Conservation (phyloP, 495 filamentous ascomycete genomes). For the Hamigera avellanea region DNA sequence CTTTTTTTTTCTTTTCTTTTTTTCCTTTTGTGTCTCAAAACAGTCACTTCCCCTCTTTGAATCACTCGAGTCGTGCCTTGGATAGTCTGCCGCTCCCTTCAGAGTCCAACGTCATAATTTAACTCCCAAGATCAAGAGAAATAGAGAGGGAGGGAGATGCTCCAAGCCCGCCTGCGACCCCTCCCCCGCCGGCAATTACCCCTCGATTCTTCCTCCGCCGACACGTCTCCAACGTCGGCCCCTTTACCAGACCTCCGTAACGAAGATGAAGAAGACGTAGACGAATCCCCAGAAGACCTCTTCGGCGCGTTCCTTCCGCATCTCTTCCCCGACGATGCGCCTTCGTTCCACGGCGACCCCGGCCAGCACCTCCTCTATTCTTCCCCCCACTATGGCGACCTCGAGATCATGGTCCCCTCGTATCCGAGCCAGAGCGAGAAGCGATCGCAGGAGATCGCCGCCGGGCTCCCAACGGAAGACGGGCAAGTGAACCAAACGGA, state of each 20-base stretch:
- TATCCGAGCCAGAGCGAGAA: conserved; percentile 20
- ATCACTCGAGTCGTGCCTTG: too few species aligned
- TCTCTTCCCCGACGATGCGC: conserved; percentile 67
- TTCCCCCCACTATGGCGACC: conserved; percentile 44
- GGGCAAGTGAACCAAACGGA: conserved; percentile 26
- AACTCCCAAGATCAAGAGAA: not conserved
- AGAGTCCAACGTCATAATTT: not conserved
- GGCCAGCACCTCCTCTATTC: conserved; percentile 55
- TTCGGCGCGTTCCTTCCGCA: conserved; percentile 50
- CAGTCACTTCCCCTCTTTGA: too few species aligned
- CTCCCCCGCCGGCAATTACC: conserved; percentile 13
- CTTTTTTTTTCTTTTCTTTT: too few species aligned
- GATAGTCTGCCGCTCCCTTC: too few species aligned
- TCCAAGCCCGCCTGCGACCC: conserved; percentile 21
- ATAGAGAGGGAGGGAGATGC: conserved; percentile 9
- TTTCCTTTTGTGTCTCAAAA: too few species aligned
- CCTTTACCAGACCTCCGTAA: conserved; percentile 1
- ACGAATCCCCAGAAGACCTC: conserved; percentile 45
- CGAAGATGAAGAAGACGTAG: not conserved
- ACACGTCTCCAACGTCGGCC: conserved; percentile 3
- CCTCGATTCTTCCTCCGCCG: not conserved
- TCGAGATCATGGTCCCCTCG: conserved; percentile 33
- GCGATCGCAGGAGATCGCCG: conserved; percentile 8
- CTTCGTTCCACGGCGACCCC: conserved; percentile 63
- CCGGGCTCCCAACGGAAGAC: conserved; percentile 7